These are phyloP conservation scores for Pichia sp. DNA, from an alignment of 1,139 yeast genomes.

Conservation along the genomic window DNA sequence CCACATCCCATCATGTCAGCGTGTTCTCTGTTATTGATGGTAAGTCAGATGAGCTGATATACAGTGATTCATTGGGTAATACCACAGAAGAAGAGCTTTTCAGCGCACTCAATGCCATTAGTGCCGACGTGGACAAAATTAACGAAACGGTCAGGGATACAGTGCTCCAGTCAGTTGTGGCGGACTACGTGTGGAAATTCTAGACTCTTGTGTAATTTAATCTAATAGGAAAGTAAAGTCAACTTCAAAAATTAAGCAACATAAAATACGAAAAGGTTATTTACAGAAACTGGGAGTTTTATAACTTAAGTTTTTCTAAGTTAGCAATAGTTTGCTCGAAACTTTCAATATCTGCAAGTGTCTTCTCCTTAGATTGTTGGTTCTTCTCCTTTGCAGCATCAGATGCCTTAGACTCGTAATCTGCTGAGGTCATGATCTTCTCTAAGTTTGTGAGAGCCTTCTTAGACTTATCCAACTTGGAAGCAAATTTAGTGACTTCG, in stretches of 20 bases:
- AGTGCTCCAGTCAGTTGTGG: conserved; percentile 40
- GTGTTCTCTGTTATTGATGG: conserved; percentile 54
- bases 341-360: conserved; percentile 82
- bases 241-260: too few relatives aligned
- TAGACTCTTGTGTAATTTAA: too few relatives aligned
- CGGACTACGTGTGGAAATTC: conserved; percentile 53
- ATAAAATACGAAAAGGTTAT: too few relatives aligned
- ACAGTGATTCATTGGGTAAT: conserved; percentile 66
- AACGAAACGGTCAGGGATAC: conserved; percentile 41
- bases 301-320: conserved; percentile 66
- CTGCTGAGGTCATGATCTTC: conserved; percentile 63
- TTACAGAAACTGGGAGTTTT: conserved; percentile 9
- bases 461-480: conserved; percentile 57
- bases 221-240: too few relatives aligned
- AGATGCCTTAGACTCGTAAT: conserved; percentile 82
- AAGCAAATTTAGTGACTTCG: conserved; percentile 75
- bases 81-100: conserved; percentile 54
- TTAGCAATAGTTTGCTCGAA: conserved; percentile 70
- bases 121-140: conserved; percentile 36
- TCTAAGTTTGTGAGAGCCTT: conserved; percentile 43
- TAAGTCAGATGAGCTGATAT: conserved; percentile 46
- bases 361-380: conserved; percentile 57
- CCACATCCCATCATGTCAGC: conserved; percentile 56
- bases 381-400: conserved; percentile 77
- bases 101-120: conserved; percentile 41